Evolutionary conservation across 1,284 basidiomycete species (phyloP), one percentile per base, ranked within the genome.

Genomic region (Cryptococcus sp.): DNA sequence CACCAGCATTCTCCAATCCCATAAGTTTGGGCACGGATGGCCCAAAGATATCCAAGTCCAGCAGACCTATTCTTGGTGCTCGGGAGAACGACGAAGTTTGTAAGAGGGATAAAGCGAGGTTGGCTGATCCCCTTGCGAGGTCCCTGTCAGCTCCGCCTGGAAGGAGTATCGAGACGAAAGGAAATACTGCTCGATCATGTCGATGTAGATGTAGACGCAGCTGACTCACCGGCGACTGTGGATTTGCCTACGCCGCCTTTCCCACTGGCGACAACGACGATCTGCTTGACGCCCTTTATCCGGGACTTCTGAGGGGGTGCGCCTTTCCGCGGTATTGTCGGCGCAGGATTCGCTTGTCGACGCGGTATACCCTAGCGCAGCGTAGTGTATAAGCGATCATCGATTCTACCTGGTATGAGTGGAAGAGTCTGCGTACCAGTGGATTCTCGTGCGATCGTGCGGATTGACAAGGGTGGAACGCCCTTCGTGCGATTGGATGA

Each of bases 181-280:
- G 31, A 35, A 10, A 35, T 35, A 23, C 48, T 49, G 44, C 38
- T n/a, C n/a, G 25, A 25, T 25, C 25, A 25, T 25, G n/a, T n/a
- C n/a, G n/a, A n/a, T 52, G 11, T 5, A 13, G 31, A 41, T 20
- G 19, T 38, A 23, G 45, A 23, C 11, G 45, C 17, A 13, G 23
- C 16, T 16, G 20, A 63, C 69, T 54, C 60, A 91, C 91, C 89
- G 50, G 94, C 90, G 39, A 98, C 82, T 0, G 94, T 98, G 66
- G 91, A 94, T 80, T 99, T 99, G 7, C 95, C 95, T 1, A 98
- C 95, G 1, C 95, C 95, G 39, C 95, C 96, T 74, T 98, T 98
- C 16, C 93, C 95, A 67, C 90, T 93, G 0, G 93, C 90, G 0
- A 99, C 93, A 4, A 87, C 89, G 8, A 99, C 76, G 27, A 96